Evolutionary conservation across 2,329 filamentous ascomycete species (phyloP).

Genomic region (Gyromitra esculenta): DNA sequence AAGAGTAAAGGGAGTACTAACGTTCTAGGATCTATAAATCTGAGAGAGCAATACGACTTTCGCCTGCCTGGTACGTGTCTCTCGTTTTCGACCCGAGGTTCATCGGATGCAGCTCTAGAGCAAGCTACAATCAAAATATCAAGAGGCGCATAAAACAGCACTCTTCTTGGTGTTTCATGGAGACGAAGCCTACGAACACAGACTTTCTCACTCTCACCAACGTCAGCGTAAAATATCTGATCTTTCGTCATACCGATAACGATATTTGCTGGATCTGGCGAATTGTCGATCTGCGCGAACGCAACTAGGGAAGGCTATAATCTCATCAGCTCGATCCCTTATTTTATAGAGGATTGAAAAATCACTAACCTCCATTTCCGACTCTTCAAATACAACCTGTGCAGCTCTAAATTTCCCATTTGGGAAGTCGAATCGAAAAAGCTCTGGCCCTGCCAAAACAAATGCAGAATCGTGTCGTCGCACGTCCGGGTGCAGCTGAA

Average conservation of each 20-base stretch:
- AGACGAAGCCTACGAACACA: conserved; percentile 56
- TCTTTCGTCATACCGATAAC: conserved; percentile 56
- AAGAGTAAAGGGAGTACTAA: conserved; percentile 36
- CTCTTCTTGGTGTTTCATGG: conserved; percentile 56
- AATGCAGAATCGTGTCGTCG: conserved; percentile 52
- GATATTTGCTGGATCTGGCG: conserved; percentile 53
- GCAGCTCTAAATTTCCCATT: conserved; percentile 50
- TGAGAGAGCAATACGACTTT: conserved; percentile 52
- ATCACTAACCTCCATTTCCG: conserved; percentile 50
- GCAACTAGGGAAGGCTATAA: conserved; percentile 51
- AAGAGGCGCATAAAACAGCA: conserved; percentile 56
- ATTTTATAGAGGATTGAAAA: background rate
- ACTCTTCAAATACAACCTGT: conserved; percentile 54
- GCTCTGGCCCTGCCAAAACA: conserved; percentile 53
- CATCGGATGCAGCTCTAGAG: conserved; percentile 47
- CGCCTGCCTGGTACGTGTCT: conserved; percentile 47
- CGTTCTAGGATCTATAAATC: conserved; percentile 57
- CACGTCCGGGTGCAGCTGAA: conserved; percentile 58
- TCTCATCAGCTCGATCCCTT: conserved; percentile 17
- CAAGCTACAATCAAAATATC: conserved; percentile 56
- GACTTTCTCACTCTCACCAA: conserved; percentile 55
- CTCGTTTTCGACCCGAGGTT: conserved; percentile 46
- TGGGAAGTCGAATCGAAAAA: conserved; percentile 54
- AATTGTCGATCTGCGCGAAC: conserved; percentile 53
- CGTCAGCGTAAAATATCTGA: conserved; percentile 55